Evolutionary conservation across 768 basidiomycete species (phyloP), one percentile per base, ranked within the genome.

Genomic region (Termitomyces sp.): DNA sequence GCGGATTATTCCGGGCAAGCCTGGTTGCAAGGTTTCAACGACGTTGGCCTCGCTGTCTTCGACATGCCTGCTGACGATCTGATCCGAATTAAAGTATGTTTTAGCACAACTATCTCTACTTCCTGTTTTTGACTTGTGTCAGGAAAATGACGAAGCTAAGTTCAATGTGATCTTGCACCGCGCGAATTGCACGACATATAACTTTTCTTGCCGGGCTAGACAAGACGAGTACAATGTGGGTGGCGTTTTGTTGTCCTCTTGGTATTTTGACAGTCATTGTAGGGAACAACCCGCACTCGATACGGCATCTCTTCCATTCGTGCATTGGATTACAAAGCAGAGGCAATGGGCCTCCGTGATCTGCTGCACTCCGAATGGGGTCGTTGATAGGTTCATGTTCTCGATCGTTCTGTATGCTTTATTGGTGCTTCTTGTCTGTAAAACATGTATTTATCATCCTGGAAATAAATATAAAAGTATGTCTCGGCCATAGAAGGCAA

Each of bases 11-110:
- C 92, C 18, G 87, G 85, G 22, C 92, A 95, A 70, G 81, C 85
- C 18, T 98, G 96, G 96, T 75, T 98, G 46, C 91, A 92, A 61
- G 93, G 90, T 4, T 99, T 99, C 79, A 96, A 99, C 68, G 96
- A 98, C 6, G 84, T 88, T 34, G 97, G 94, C 5, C 70, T 84
- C 53, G 73, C 76, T 4, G 72, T 99, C 16, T 86, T 98, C 60
- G 88, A 84, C 27, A 87, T 84, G 74, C 73, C 82, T 32, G 96
- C 92, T 12, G 83, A 94, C 64, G 87, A 94, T 14, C 68, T 98
- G 43, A 71, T 86, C 55, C 79, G 77, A n/a, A 77, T 94, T 60
- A 90, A 82, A 77, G 92, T 90, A 56, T 0, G 55, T 20, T 37
- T 48, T 32, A 34, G n/a, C 18, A 26, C 10, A 50, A n/a, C 29